Evolutionary conservation across 2,329 filamentous ascomycete species (phyloP).

Genomic region (Diplodia intermedia): DNA sequence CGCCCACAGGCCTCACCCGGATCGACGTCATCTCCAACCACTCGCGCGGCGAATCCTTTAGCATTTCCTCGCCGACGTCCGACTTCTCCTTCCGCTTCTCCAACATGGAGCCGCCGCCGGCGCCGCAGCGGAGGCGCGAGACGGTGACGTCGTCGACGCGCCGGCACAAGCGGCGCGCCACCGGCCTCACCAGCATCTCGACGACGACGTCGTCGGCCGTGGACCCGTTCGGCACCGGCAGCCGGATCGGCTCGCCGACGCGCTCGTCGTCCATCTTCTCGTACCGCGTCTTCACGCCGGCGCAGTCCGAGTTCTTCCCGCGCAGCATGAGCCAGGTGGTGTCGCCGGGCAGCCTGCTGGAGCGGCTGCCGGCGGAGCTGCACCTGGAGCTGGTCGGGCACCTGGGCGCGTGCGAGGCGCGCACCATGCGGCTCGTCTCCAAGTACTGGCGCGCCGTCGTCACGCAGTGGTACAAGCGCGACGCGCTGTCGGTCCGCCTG

Average conservation of each 20-base stretch:
- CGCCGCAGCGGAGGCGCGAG: not conserved
- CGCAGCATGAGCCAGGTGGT: constrained; percentile 14
- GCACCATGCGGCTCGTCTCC: constrained; percentile 16
- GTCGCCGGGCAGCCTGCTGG: constrained; percentile 13
- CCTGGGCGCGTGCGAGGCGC: constrained; percentile 5
- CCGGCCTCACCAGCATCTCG: constrained; percentile 1
- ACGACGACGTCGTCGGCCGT: not conserved
- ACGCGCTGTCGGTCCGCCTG: constrained; percentile 6
- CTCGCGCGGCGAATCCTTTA: constrained; percentile 16
- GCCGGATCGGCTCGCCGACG: not conserved
- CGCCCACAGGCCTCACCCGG: constrained; percentile 8
- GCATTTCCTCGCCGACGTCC: constrained; percentile 3
- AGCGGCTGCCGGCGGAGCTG: constrained; percentile 21
- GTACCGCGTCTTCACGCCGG: constrained; percentile 12
- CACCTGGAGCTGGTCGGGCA: constrained; percentile 20
- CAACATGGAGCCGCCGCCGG: not conserved
- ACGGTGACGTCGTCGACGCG: not conserved
- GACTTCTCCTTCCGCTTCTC: constrained; percentile 17
- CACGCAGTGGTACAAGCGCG: constrained; percentile 15
- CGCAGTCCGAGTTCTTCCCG: constrained; percentile 6
- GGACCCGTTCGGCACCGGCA: constrained; percentile 5
- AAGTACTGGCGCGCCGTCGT: constrained; percentile 20
- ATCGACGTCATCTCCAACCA: constrained; percentile 16
- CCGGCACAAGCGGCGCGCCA: not conserved
- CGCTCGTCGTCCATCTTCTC: constrained; percentile 9